These are phyloP conservation scores for Aspergillus tubingensis DNA, from an alignment of 2,329 filamentous ascomycete genomes.

Conservation along the genomic window DNA sequence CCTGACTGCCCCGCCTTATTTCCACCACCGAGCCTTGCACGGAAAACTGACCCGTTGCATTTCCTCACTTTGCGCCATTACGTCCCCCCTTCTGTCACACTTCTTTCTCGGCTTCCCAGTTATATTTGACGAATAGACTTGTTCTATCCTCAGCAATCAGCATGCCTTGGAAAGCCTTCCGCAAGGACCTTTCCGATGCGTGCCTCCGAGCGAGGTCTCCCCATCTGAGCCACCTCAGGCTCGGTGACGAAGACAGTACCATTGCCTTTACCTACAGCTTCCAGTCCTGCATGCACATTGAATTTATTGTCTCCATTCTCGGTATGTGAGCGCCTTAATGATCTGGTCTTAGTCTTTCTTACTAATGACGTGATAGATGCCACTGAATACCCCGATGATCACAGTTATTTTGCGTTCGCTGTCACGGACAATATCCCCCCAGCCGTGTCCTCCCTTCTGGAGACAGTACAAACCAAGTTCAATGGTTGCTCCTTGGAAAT, in stretches of 20 bases:
- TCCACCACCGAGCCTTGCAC: too few species aligned
- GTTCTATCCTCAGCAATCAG: conserved; percentile 8
- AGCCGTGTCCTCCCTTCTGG: conserved; percentile 37
- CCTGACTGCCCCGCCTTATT: too few species aligned
- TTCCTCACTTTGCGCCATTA: too few species aligned
- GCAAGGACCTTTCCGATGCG: conserved; percentile 56
- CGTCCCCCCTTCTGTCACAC: not conserved
- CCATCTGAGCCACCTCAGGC: conserved; percentile 57
- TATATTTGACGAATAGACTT: not conserved
- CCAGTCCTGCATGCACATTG: conserved; percentile 28
- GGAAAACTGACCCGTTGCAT: too few species aligned
- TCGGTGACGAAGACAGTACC: conserved; percentile 71
- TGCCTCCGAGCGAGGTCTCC: conserved; percentile 42
- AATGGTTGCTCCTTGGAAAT: conserved; percentile 50
- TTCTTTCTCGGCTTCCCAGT: not conserved
- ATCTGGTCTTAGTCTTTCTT: not conserved
- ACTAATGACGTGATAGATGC: conserved; percentile 48
- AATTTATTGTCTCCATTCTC: conserved; percentile 43
- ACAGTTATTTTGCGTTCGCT: conserved; percentile 60
- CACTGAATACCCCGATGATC: conserved; percentile 60
- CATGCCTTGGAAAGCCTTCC: conserved; percentile 70
- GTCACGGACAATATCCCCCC: conserved; percentile 44
- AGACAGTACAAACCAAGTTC: conserved; percentile 46
- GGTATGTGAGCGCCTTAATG: conserved; percentile 32
- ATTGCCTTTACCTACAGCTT: conserved; percentile 62